These are phyloP conservation scores for Peniophora sp. DNA, from an alignment of 1,284 basidiomycete species.

Conservation along the genomic window DNA sequence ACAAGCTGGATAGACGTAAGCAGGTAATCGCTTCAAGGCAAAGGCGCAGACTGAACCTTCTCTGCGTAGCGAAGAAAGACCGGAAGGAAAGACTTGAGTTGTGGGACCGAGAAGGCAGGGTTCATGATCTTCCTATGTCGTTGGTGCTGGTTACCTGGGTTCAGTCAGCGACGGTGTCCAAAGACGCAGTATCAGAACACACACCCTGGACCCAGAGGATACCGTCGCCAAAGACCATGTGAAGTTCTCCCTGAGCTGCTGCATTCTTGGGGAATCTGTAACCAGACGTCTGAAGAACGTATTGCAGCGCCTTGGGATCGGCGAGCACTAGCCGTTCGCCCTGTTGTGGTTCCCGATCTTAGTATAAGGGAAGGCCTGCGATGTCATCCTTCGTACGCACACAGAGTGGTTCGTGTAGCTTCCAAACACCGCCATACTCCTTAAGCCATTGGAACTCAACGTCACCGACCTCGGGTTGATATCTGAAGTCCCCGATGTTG, in stretches of 20 bases:
- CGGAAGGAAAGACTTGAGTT: slow-evolving; percentile 13
- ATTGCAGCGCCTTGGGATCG: slow-evolving; percentile 14
- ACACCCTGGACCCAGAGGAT: slow-evolving; percentile 3
- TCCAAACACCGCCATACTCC: neutral
- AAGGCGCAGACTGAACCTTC: neutral
- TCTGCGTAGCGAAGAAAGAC: slow-evolving; percentile 8
- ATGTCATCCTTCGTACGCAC: slow-evolving; percentile 1
- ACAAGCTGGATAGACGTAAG: slow-evolving; percentile 9
- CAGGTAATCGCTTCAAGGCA: neutral
- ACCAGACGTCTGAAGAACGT: slow-evolving; percentile 11
- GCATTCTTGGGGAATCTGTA: slow-evolving; percentile 8
- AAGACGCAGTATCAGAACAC: neutral
- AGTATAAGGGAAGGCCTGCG: too few relatives aligned
- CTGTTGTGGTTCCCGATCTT: slow-evolving; percentile 3
- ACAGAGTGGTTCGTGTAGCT: neutral
- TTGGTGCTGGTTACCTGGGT: slow-evolving; percentile 10
- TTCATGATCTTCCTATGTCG: slow-evolving; percentile 21
- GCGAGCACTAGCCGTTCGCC: slow-evolving; percentile 11
- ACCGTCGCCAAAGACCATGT: slow-evolving; percentile 1
- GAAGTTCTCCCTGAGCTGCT: neutral
- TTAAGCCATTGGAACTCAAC: neutral
- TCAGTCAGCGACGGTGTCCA: neutral
- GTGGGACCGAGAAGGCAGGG: slow-evolving; percentile 19
- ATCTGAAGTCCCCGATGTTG: neutral
- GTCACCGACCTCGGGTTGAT: neutral